Evolutionary conservation across 805 yeast species (phyloP).

Genomic region (Metschnikowia santaceciliae): DNA sequence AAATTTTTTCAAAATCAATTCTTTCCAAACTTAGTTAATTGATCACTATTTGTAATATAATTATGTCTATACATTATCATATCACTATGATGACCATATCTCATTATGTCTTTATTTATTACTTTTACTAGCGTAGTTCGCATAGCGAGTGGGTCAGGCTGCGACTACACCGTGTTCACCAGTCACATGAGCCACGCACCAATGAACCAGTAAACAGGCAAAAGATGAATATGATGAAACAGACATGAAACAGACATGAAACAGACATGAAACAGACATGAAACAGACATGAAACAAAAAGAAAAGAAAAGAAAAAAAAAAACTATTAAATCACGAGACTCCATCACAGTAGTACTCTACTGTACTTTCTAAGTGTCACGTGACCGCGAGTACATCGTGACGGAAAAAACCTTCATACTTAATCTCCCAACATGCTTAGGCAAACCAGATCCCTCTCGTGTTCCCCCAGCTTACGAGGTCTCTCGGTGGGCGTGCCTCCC

Average conservation of each 20-base stretch:
- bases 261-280: not conserved
- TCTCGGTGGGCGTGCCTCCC: conserved; percentile 45
- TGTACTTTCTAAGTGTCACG: not conserved
- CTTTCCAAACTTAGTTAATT: no score
- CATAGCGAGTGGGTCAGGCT: no score
- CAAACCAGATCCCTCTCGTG: conserved; percentile 3
- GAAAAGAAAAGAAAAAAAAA: not conserved
- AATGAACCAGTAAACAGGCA: not conserved
- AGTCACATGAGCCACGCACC: not conserved
- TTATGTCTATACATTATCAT: no score
- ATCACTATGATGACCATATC: no score
- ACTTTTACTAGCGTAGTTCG: no score
- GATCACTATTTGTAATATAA: no score
- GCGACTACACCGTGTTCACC: no score
- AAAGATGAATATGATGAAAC: no score
- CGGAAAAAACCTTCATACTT: not conserved
- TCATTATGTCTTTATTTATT: no score
- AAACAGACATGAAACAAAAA: not conserved
- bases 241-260: not conserved
- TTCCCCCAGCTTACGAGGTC: conserved; percentile 7
- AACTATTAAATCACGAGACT: not conserved
- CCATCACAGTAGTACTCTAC: not conserved
- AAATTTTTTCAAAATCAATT: no score
- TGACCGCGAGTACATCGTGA: not conserved
- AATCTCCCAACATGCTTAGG: not conserved